A percentile compares a stretch with the other conserved stretches of the same genome.
Conservation (phyloP, 257 asterid genomes). For the Lantana camara region DNA sequence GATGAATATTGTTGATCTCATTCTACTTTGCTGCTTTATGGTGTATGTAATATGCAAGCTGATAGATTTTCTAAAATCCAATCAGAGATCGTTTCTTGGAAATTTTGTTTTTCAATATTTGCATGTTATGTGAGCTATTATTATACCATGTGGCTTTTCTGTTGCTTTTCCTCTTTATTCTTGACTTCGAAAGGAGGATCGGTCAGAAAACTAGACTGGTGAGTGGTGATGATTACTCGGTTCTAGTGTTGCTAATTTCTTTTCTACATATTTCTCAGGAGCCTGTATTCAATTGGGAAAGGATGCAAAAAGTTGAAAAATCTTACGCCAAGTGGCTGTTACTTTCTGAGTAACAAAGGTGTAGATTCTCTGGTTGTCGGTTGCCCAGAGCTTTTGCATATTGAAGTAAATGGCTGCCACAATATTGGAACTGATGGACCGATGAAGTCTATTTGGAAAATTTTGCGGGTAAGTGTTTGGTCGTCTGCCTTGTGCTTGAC, state of each 20-base stretch:
- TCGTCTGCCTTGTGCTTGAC: conserved; percentile 22
- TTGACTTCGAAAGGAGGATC: not conserved
- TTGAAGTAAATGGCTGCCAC: conserved; percentile 93
- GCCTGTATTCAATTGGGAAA: conserved; percentile 78
- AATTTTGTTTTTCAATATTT: conserved; percentile 9
- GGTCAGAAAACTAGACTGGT: conserved; percentile 4
- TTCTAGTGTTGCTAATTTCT: conserved; percentile 29
- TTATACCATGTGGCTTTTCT: too few species aligned
- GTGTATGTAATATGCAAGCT: conserved; percentile 17
- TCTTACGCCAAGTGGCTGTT: conserved; percentile 80
- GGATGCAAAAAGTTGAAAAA: conserved; percentile 84
- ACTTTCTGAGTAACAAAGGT: conserved; percentile 69
- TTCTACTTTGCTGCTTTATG: not conserved
- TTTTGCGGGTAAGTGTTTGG: conserved; percentile 59
- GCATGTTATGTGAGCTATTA: conserved; percentile 8
- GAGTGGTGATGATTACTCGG: conserved; percentile 23
- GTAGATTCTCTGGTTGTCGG: conserved; percentile 75
- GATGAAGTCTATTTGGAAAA: conserved; percentile 77
- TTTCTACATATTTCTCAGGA: conserved; percentile 49
- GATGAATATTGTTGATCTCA: not conserved
- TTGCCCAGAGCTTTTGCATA: conserved; percentile 75
- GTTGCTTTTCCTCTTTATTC: conserved; percentile 9
- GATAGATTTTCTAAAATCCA: not conserved
- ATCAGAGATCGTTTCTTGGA: not conserved
- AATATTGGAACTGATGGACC: conserved; percentile 77